phyloP scores from a whole-genome alignment of 495 filamentous ascomycete genomes.

The Penicillium soppii region DNA sequence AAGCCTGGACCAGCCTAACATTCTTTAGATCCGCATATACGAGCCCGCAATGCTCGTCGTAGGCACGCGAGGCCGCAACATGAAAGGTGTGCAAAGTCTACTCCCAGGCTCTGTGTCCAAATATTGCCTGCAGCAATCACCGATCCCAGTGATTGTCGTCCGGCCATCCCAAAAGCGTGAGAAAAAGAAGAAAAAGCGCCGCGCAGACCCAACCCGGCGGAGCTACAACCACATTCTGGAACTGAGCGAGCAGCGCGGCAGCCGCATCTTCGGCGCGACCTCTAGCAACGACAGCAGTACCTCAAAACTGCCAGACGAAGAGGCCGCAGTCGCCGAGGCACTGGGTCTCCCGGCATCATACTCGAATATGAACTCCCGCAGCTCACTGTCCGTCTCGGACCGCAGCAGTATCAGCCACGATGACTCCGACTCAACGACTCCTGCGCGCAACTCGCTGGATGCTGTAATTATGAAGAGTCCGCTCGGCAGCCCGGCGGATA shows the following conservation, averaged over 20 bases:
- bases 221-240: slow-evolving; percentile 80
- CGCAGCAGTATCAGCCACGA: slow-evolving; percentile 39
- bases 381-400: slow-evolving; percentile 52
- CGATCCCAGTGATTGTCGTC: slow-evolving; percentile 96
- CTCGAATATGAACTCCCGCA: slow-evolving; percentile 33
- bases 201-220: slow-evolving; percentile 71
- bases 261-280: slow-evolving; percentile 52
- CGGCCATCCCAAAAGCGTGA: slow-evolving; percentile 84
- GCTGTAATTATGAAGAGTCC: slow-evolving; percentile 32
- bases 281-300: slow-evolving; percentile 41
- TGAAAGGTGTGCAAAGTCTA: slow-evolving; percentile 88
- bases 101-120: slow-evolving; percentile 92
- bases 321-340: slow-evolving; percentile 71
- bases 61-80: slow-evolving; percentile 81
- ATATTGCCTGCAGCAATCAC: slow-evolving; percentile 93
- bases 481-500: slow-evolving; percentile 29
- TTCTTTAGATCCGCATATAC: slow-evolving; percentile 79
- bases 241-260: slow-evolving; percentile 53
- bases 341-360: slow-evolving; percentile 58
- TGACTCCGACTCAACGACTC: slow-evolving; percentile 27
- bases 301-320: slow-evolving; percentile 53
- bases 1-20: slow-evolving; percentile 12
- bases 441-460: slow-evolving; percentile 28
- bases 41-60: slow-evolving; percentile 95
- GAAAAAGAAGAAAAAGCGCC: slow-evolving; percentile 89